A percentile compares a stretch with the other conserved stretches of the same genome.
phyloP scores from a whole-genome alignment of 139 green algal genomes.

The Chlamydomonas sp. region DNA sequence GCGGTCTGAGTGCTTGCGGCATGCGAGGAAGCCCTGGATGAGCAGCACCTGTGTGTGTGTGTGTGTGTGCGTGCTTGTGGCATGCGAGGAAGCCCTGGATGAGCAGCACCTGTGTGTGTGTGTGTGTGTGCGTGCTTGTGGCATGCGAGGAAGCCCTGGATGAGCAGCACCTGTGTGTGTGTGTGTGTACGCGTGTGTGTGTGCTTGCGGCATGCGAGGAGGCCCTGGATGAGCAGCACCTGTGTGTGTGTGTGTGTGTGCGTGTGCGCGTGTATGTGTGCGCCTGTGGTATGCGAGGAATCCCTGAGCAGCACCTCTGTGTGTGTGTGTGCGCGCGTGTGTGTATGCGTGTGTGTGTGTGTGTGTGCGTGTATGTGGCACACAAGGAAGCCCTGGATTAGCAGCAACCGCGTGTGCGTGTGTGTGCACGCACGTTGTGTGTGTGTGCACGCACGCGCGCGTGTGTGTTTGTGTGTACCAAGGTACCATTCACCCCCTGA shows the following conservation, averaged over 20 bases:
- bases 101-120: conserved; percentile 67
- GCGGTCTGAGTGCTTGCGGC: conserved; percentile 82
- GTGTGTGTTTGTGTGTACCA: not conserved
- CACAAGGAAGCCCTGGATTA: conserved; percentile 93
- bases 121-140: conserved; percentile 75
- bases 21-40: conserved; percentile 93
- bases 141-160: conserved; percentile 89
- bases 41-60: conserved; percentile 88
- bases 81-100: conserved; percentile 92
- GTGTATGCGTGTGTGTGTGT: conserved; percentile 7
- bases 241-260: no score
- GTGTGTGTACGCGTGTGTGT: conserved; percentile 74
- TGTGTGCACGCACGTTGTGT: conserved; percentile 61
- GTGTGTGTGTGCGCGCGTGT: conserved; percentile 27
- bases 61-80: no score
- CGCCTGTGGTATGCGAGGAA: conserved; percentile 85
- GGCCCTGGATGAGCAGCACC: conserved; percentile 93
- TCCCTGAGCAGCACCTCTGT: conserved; percentile 80
- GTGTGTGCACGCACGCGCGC: conserved; percentile 63
- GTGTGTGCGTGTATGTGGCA: conserved; percentile 71
- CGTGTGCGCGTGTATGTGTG: conserved; percentile 1
- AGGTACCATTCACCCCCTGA: not conserved
- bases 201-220: conserved; percentile 85
- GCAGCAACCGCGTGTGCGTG: conserved; percentile 68
- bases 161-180: conserved; percentile 74